Conservation (phyloP, 2,329 filamentous ascomycete genomes). For the Calonectria pteridis region DNA sequence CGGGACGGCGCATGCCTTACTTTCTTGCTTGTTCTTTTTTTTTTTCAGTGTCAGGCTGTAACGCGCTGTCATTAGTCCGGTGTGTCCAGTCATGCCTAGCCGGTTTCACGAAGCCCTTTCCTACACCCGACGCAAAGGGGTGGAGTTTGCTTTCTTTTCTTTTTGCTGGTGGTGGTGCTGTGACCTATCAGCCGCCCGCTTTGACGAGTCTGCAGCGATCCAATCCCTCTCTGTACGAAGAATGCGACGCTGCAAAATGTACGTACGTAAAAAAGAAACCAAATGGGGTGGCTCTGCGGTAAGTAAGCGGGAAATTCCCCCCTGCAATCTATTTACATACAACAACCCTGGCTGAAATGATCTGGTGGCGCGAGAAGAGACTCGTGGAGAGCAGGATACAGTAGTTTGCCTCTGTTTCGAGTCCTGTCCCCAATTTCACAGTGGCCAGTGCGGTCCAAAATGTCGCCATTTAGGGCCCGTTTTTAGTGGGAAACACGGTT, state of each 20-base stretch:
- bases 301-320: neutral
- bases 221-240: neutral
- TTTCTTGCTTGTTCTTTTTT: neutral
- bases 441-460: neutral
- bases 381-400: constrained; percentile 2
- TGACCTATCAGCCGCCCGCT: neutral
- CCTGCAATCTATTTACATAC: constrained; percentile 1
- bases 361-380: neutral
- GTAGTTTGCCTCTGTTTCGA: neutral
- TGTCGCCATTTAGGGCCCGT: neutral
- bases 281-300: neutral
- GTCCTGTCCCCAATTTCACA: neutral
- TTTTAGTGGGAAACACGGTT: neutral
- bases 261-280: neutral
- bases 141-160: constrained; percentile 3
- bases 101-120: neutral
- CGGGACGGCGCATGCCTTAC: neutral
- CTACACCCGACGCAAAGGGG: neutral
- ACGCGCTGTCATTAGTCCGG: neutral
- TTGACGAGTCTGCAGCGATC: neutral
- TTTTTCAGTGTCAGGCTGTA: neutral
- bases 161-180: neutral
- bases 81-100: neutral
- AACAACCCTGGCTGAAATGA: neutral
- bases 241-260: neutral